phyloP scores from a whole-genome alignment of 129 eudicot genomes.

The Mikania micrantha region DNA sequence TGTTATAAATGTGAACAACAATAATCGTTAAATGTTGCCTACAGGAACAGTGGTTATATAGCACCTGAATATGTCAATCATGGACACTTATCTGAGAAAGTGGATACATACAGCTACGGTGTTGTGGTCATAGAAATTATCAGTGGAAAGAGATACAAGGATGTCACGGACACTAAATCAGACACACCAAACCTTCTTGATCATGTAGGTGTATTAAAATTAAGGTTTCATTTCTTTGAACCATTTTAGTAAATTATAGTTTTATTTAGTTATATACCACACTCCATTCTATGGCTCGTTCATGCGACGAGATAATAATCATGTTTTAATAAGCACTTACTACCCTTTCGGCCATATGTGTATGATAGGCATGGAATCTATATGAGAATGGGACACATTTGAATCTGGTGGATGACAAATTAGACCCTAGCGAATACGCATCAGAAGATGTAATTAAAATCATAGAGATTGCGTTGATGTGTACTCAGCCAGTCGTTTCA shows the following conservation, averaged over 20 bases:
- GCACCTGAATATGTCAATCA: constrained; percentile 66
- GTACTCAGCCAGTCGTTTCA: constrained; percentile 54
- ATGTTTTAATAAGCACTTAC: background rate
- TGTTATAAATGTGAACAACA: background rate
- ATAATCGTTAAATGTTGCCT: background rate
- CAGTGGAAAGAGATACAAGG: constrained; percentile 55
- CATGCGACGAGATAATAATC: background rate
- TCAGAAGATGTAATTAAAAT: no score
- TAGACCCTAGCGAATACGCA: constrained; percentile 39
- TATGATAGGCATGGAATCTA: constrained; percentile 57
- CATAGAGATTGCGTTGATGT: constrained; percentile 58
- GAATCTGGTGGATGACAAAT: constrained; percentile 34
- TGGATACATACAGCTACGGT: constrained; percentile 73
- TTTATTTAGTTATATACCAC: no score
- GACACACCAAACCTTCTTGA: constrained; percentile 47
- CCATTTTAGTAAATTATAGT: no score
- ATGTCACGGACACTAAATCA: constrained; percentile 17
- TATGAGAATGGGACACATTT: constrained; percentile 41
- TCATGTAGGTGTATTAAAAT: constrained; percentile 29
- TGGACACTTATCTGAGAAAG: constrained; percentile 68
- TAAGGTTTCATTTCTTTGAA: no score
- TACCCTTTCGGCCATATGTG: background rate
- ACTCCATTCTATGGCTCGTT: no score
- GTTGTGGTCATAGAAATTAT: constrained; percentile 59
- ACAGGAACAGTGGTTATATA: no score